Percentiles rank a stretch among this genome's conserved stretches.
Conservation (phyloP, 2,329 filamentous ascomycete genomes). For the Helotiales sp. region DNA sequence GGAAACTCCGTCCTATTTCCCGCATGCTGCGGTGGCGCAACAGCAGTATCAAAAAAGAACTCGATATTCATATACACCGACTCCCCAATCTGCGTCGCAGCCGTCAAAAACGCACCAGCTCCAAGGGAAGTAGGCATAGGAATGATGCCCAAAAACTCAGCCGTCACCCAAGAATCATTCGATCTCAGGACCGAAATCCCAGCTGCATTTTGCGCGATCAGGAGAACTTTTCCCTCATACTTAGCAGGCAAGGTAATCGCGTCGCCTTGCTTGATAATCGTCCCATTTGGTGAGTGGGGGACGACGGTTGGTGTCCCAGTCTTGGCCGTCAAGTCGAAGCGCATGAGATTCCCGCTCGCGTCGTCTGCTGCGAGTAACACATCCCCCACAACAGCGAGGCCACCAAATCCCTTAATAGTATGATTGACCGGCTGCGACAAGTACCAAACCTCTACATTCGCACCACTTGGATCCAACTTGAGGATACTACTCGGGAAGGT, state of each 20-base stretch:
- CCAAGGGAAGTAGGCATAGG: neutral
- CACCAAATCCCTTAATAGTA: neutral
- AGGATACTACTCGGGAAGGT: conserved; percentile 19
- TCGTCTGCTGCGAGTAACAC: neutral
- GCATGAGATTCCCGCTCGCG: neutral
- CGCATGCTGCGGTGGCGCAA: conserved; percentile 2
- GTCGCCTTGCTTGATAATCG: neutral
- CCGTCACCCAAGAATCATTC: neutral
- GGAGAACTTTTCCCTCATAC: neutral
- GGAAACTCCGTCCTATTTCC: conserved; percentile 7
- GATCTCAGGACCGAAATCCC: neutral
- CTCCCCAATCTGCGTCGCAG: neutral
- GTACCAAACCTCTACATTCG: conserved; percentile 9
- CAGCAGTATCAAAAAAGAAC: conserved; percentile 1
- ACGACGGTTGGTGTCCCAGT: neutral
- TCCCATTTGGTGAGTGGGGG: neutral
- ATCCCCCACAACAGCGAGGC: neutral
- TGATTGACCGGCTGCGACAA: neutral
- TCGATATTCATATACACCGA: neutral
- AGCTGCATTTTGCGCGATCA: neutral
- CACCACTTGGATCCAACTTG: conserved; percentile 11
- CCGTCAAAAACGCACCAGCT: neutral
- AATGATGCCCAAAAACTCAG: neutral
- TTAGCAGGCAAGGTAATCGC: neutral
- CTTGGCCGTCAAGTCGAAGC: neutral